Percentiles rank a stretch among this genome's conserved stretches.
phyloP scores from a whole-genome alignment of 164 flowering plant genomes.

The Berberis thunbergii region DNA sequence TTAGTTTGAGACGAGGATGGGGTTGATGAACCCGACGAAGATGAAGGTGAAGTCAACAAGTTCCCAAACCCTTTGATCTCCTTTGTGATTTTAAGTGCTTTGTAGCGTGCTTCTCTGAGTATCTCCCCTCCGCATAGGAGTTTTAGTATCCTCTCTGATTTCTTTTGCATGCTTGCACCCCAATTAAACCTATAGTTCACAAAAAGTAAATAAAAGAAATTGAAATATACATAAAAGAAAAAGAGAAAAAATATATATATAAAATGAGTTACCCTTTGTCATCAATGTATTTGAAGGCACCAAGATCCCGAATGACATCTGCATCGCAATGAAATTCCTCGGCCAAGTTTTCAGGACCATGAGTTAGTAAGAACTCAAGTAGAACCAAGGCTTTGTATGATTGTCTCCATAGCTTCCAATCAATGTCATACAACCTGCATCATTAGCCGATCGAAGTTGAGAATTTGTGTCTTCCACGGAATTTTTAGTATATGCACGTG shows the following conservation, averaged over 20 bases:
- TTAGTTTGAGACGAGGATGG: conserved; percentile 14
- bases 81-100: conserved; percentile 39
- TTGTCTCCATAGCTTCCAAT: conserved; percentile 59
- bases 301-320: conserved; percentile 36
- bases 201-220: background rate
- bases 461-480: background rate
- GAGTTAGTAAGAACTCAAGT: conserved; percentile 55
- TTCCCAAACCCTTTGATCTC: conserved; percentile 62
- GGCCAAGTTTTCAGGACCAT: conserved; percentile 51
- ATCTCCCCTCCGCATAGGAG: conserved; percentile 27
- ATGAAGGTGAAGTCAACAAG: conserved; percentile 12
- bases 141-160: conserved; percentile 27
- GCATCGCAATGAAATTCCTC: conserved; percentile 34
- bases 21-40: conserved; percentile 20
- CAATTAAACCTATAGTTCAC: conserved; percentile 35
- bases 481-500: background rate
- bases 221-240: no score
- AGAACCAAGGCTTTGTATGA: conserved; percentile 49
- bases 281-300: conserved; percentile 32
- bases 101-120: conserved; percentile 33
- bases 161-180: conserved; percentile 47
- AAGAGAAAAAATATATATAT: background rate
- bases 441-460: background rate
- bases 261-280: conserved; percentile 34
- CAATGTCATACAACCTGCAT: conserved; percentile 36